Percentiles rank a stretch among this genome's conserved stretches.
Conservation (phyloP, 257 asterid genomes). For the Gentiana macrophylla region DNA sequence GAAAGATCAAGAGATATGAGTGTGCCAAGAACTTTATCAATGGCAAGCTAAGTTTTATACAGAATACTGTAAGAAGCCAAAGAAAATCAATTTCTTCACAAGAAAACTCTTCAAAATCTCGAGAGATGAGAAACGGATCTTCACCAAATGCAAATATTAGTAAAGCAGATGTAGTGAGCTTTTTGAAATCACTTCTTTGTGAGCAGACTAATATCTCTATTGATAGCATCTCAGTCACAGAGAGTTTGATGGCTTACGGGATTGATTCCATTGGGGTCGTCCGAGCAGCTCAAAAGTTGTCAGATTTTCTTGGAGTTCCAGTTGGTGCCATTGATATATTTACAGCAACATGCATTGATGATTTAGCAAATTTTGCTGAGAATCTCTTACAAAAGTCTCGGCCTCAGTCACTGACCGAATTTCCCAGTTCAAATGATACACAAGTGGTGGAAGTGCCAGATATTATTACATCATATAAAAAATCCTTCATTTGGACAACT, state of each 20-base stretch:
- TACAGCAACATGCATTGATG: slow-evolving; percentile 76
- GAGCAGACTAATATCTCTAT: slow-evolving; percentile 51
- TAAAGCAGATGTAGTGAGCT: slow-evolving; percentile 39
- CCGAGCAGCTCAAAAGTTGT: slow-evolving; percentile 80
- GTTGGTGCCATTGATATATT: slow-evolving; percentile 80
- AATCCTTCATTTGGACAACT: slow-evolving; percentile 22
- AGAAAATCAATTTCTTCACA: slow-evolving; percentile 7
- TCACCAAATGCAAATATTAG: slow-evolving; percentile 10
- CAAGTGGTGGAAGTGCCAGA: slow-evolving; percentile 9
- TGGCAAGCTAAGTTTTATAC: slow-evolving; percentile 28
- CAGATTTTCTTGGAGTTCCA: slow-evolving; percentile 59
- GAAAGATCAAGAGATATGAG: slow-evolving; percentile 55
- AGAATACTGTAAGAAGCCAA: slow-evolving; percentile 17
- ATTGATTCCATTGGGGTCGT: slow-evolving; percentile 85
- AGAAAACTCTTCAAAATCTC: slow-evolving; percentile 8
- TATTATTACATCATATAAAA: slow-evolving; percentile 25
- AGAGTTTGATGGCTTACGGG: slow-evolving; percentile 52
- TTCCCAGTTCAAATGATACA: neutral
- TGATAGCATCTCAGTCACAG: slow-evolving; percentile 46
- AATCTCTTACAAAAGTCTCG: slow-evolving; percentile 35
- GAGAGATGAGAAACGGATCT: slow-evolving; percentile 6
- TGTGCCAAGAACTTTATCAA: slow-evolving; percentile 40
- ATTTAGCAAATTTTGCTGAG: slow-evolving; percentile 57
- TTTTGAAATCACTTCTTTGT: slow-evolving; percentile 38
- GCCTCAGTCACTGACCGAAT: slow-evolving; percentile 23